phyloP scores from a whole-genome alignment of 2,329 filamentous ascomycete species.

The Fusarium brachygibbosum region DNA sequence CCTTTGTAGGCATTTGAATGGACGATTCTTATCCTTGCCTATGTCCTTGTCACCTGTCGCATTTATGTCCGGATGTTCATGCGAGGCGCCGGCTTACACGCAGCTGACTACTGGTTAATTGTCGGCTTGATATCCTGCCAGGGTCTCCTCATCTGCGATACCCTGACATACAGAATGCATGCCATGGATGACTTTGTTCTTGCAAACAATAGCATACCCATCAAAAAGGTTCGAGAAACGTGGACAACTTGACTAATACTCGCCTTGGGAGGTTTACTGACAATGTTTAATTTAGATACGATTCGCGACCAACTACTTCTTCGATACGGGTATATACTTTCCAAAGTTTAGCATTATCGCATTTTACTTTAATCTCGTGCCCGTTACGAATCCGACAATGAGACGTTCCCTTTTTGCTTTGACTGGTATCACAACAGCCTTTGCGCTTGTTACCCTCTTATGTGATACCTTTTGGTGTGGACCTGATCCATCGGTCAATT shows the following conservation, averaged over 20 bases:
- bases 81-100: background rate
- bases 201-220: background rate
- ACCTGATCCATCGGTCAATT: conserved; percentile 9
- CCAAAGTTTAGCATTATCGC: conserved; percentile 19
- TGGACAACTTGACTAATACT: accelerated
- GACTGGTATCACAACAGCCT: background rate
- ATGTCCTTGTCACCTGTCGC: conserved; percentile 6
- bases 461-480: conserved; percentile 17
- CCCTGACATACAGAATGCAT: conserved; percentile 6
- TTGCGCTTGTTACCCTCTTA: background rate
- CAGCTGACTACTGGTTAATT: conserved; percentile 3
- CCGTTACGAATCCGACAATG: background rate
- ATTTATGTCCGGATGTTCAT: conserved; percentile 3
- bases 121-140: background rate
- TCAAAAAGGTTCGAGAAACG: background rate
- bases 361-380: conserved; percentile 1
- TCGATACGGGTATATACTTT: conserved; percentile 23
- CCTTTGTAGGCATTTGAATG: conserved; percentile 9
- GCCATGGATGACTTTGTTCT: conserved; percentile 17
- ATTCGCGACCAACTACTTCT: conserved; percentile 18
- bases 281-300: background rate
- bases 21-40: conserved; percentile 7
- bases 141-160: conserved; percentile 8
- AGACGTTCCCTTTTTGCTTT: background rate
- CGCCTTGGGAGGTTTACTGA: background rate